phyloP scores from a whole-genome alignment of 2,329 filamentous ascomycete species.

The Epichloe typhina region DNA sequence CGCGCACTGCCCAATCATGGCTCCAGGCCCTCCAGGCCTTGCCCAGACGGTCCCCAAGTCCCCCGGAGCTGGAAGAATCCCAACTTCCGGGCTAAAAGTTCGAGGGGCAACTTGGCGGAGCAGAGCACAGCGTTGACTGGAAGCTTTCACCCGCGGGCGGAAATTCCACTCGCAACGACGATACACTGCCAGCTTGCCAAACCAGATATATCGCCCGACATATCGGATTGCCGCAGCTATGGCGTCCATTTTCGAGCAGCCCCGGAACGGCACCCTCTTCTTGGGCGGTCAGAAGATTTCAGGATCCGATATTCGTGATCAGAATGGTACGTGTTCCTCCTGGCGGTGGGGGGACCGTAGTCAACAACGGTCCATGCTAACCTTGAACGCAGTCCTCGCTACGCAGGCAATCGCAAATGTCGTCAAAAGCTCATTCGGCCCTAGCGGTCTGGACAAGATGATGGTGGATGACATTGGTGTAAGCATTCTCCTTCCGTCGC shows the following conservation, averaged over 20 bases:
- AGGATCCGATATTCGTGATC: conserved; percentile 88
- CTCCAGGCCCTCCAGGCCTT: no score
- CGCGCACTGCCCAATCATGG: no score
- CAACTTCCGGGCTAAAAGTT: conserved; percentile 16
- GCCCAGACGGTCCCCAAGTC: background rate
- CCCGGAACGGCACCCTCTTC: conserved; percentile 91
- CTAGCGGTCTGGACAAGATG: conserved; percentile 98
- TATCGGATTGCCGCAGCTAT: conserved; percentile 35
- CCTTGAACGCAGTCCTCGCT: conserved; percentile 54
- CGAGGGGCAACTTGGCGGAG: conserved; percentile 12
- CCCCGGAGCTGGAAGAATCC: conserved; percentile 15
- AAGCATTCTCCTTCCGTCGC: conserved; percentile 21
- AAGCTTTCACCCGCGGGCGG: conserved; percentile 10
- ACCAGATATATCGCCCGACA: conserved; percentile 4
- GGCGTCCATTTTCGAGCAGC: conserved; percentile 93
- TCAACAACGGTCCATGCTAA: conserved; percentile 3
- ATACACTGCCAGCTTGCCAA: conserved; percentile 4
- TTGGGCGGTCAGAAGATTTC: conserved; percentile 96
- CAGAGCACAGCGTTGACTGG: conserved; percentile 1
- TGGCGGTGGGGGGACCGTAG: background rate
- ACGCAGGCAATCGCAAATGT: conserved; percentile 98
- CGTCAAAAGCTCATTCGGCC: conserved; percentile 96
- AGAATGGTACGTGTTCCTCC: conserved; percentile 56
- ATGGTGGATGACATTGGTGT: conserved; percentile 99
- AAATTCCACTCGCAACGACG: conserved; percentile 2